Percentiles rank a stretch among this genome's conserved stretches.
phyloP scores from a whole-genome alignment of 257 asterid genomes.

The Agastache rugosa region DNA sequence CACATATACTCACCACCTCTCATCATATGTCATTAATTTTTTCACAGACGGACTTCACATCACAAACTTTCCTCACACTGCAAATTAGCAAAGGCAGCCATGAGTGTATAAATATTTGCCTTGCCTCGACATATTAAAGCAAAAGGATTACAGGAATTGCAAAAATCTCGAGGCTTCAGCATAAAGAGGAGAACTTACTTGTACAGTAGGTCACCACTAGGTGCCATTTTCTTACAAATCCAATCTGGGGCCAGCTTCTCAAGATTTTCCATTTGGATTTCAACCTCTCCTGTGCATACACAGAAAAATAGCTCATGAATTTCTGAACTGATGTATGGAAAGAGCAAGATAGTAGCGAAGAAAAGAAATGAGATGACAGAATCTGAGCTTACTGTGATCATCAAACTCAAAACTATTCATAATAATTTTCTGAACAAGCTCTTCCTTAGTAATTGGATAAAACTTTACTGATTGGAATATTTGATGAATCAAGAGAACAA shows the following conservation, averaged over 20 bases:
- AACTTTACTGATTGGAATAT: conserved; percentile 68
- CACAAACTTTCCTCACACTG: conserved; percentile 69
- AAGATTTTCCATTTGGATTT: conserved; percentile 64
- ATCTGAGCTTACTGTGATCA: conserved; percentile 55
- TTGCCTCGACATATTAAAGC: neutral
- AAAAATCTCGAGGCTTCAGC: conserved; percentile 13
- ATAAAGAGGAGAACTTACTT: conserved; percentile 49
- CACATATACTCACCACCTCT: conserved; percentile 28
- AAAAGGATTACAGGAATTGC: conserved; percentile 9
- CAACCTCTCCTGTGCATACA: conserved; percentile 62
- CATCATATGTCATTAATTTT: conserved; percentile 54
- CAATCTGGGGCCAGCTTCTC: conserved; percentile 88
- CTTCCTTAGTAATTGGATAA: conserved; percentile 78
- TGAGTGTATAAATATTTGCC: neutral
- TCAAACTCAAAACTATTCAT: conserved; percentile 67
- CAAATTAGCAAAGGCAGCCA: conserved; percentile 32
- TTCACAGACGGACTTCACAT: conserved; percentile 62
- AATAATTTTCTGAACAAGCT: conserved; percentile 84
- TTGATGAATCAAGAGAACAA: conserved; percentile 62
- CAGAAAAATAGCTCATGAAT: conserved; percentile 31
- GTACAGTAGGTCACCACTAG: conserved; percentile 77
- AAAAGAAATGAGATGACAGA: conserved; percentile 24
- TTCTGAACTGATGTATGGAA: neutral
- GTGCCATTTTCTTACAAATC: conserved; percentile 62
- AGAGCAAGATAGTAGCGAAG: neutral